Evolutionary conservation across 106 monocot genomes (phyloP).

Genomic region (Dioscorea zingiberensis): DNA sequence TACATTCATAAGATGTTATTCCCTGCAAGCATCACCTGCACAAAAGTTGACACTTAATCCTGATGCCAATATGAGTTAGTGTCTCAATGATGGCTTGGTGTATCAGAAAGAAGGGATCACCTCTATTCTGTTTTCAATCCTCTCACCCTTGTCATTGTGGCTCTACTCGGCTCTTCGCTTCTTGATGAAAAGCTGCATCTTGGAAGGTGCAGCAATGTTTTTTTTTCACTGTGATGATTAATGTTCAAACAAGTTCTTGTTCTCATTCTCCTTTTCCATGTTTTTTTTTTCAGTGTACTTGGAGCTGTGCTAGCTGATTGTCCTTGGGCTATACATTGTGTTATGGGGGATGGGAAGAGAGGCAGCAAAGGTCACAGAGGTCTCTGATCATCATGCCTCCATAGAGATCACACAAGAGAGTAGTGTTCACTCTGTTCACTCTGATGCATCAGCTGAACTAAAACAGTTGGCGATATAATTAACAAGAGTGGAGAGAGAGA

Average conservation of each 20-base stretch:
- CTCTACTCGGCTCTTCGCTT: constrained; percentile 20
- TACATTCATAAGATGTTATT: constrained; percentile 65
- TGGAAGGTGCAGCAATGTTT: constrained; percentile 27
- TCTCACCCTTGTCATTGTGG: constrained; percentile 28
- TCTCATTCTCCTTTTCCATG: background rate
- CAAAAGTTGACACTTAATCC: too few species aligned
- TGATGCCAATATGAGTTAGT: constrained; percentile 30
- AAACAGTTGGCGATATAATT: too few species aligned
- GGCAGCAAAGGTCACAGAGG: background rate
- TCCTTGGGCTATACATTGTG: constrained; percentile 3
- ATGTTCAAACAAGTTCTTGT: background rate
- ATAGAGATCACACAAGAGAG: too few species aligned
- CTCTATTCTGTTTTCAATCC: constrained; percentile 32
- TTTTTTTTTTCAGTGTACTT: constrained; percentile 1
- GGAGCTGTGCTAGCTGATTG: constrained; percentile 9
- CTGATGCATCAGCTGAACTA: too few species aligned
- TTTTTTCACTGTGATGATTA: background rate
- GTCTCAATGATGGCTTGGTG: constrained; percentile 59
- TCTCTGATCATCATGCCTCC: too few species aligned
- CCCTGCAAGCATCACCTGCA: constrained; percentile 46
- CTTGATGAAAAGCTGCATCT: constrained; percentile 38
- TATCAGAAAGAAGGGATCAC: constrained; percentile 30
- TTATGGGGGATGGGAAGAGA: constrained; percentile 25
- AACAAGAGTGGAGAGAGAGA: too few species aligned
- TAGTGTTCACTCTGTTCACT: too few species aligned